phyloP scores from a whole-genome alignment of 202 grass and related monocot species.

The Schoenoplectus tabernaemontani region DNA sequence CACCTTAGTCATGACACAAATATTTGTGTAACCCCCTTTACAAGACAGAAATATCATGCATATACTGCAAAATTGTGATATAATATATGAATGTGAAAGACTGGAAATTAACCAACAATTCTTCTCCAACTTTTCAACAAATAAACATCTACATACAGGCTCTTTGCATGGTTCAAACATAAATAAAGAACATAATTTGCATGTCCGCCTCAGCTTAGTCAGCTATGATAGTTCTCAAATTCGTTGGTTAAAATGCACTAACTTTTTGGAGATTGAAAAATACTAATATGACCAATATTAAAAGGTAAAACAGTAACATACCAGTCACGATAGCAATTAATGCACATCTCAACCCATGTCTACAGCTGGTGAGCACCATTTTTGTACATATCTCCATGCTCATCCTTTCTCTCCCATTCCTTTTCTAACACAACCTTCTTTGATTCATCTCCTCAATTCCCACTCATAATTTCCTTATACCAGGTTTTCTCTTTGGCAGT shows the following conservation, averaged over 20 bases:
- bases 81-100: background rate
- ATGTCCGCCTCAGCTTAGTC: too few species aligned
- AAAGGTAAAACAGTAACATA: slow-evolving; percentile 18
- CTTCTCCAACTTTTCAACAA: background rate
- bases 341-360: slow-evolving; percentile 80
- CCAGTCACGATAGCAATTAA: slow-evolving; percentile 79
- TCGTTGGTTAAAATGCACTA: background rate
- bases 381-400: slow-evolving; percentile 73
- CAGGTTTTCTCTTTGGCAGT: slow-evolving; percentile 30
- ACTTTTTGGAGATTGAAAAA: background rate
- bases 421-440: slow-evolving; percentile 33
- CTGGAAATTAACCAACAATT: too few species aligned
- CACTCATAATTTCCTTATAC: slow-evolving; percentile 37
- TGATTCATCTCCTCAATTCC: slow-evolving; percentile 48
- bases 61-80: background rate
- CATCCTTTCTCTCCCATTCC: slow-evolving; percentile 62
- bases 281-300: background rate
- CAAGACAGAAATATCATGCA: too few species aligned
- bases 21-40: too few species aligned
- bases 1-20: too few species aligned
- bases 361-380: slow-evolving; percentile 74
- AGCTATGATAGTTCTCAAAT: background rate
- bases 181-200: background rate
- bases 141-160: background rate
- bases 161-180: background rate